Evolutionary conservation across 768 basidiomycete species (phyloP), one percentile per base, ranked within the genome.

Genomic region (Rhodotorula toruloides): DNA sequence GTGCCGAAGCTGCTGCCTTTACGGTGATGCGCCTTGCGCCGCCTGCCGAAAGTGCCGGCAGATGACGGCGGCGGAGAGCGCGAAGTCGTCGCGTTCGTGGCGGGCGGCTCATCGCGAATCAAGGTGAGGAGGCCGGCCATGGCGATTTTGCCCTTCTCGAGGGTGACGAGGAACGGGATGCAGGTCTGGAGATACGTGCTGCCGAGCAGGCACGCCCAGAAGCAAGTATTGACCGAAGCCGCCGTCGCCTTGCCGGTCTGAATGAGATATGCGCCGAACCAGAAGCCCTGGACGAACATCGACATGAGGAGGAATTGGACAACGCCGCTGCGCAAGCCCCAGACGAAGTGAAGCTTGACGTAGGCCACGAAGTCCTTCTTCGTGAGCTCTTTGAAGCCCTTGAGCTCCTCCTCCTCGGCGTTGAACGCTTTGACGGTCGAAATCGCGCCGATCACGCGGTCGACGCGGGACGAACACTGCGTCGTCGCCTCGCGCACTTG

Each of bases 221-320:
- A 99, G 57, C 93, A 90, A n/a, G 88, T 86, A 87, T 92, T 93
- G 68, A 97, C 88, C 42, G 87, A 83, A 2, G 91, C 91, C 0
- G 88, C 79, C 7, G 79, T 79, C 58, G 84, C 81, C 67, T 81
- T 84, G 22, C 87, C 88, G 19, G 86, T 81, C n/a, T 85, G 79
- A n/a, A 99, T 91, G 57, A 96, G 83, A 75, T 88, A 86, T 4
- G 87, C 83, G 19, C 93, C 94, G 74, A 87, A 98, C 92, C 94
- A 97, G 78, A 98, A 98, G 0, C 87, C 92, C 74, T 91, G 87
- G 13, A 98, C 91, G 78, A 98, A 99, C 86, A 96, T 93, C 34
- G 84, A 83, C 82, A 92, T 86, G 73, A 88, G 84, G 63, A 88
- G 81, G 75, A 96, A 93, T 73, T 92, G 90, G 5, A 83, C 83